Conservation (phyloP, 148 eudicot genomes). For the Oxyria digyna region DNA sequence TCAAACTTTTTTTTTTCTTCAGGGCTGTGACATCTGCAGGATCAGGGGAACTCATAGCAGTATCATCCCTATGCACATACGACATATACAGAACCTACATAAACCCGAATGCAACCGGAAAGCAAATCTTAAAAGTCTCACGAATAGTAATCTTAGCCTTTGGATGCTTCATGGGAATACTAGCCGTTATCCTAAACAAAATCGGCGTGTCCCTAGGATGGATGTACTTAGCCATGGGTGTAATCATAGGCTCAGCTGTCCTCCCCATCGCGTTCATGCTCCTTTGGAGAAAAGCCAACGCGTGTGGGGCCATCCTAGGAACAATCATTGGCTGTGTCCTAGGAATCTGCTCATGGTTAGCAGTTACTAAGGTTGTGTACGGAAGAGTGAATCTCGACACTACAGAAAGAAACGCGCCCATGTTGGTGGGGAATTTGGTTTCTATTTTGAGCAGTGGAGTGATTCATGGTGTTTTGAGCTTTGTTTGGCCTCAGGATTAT, state of each 20-base stretch:
- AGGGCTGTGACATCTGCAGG: conserved; percentile 99
- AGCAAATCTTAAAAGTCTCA: conserved; percentile 80
- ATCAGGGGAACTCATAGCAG: conserved; percentile 93
- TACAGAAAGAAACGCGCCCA: conserved; percentile 80
- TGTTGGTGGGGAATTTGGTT: conserved; percentile 87
- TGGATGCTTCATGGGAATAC: conserved; percentile 88
- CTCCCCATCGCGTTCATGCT: conserved; percentile 91
- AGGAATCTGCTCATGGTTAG: conserved; percentile 62
- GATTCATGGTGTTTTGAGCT: conserved; percentile 62
- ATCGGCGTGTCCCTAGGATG: conserved; percentile 86
- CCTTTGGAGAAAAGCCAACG: conserved; percentile 85
- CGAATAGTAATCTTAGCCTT: conserved; percentile 53
- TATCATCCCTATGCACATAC: conserved; percentile 89
- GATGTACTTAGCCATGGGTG: conserved; percentile 98
- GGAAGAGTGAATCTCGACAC: conserved; percentile 78
- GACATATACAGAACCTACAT: conserved; percentile 92
- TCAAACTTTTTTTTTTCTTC: background rate
- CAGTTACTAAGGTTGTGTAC: conserved; percentile 56
- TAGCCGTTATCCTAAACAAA: conserved; percentile 83
- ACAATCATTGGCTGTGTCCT: conserved; percentile 49
- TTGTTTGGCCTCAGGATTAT: conserved; percentile 67
- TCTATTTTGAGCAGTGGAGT: conserved; percentile 78
- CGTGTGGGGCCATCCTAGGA: conserved; percentile 69
- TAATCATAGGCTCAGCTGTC: conserved; percentile 86
- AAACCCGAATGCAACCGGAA: conserved; percentile 73